Base-by-base conservation (phyloP, 495 filamentous ascomycete species). In the Penicillium roqueforti region DNA sequence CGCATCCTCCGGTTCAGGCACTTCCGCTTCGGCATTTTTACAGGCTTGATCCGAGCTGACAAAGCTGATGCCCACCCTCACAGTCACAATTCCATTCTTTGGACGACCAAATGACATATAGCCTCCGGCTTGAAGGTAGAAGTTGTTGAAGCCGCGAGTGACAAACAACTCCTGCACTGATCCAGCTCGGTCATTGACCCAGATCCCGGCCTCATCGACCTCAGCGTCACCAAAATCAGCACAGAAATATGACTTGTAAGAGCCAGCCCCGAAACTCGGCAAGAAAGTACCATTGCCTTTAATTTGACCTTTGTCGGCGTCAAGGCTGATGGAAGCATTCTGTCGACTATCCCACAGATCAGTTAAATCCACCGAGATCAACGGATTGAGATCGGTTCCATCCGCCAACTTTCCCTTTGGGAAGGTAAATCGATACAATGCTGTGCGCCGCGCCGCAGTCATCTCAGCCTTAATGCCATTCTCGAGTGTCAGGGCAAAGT, bases 401-500 rank as follows among this genome's bases (percentile, higher is more conserved):
- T 77, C 70, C 7, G 60, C 69, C 28, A 75, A 60, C 0, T 69
- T 68, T 23, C 57, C 66, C n/a, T 70, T 61, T 0, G 82, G 80
- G 52, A 89, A 89, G 3, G 75, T 80, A 59, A 91, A 91, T 19
- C 74, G 78, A 64, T 89, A 91, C 13, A 91, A 59, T 8, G 86
- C 83, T 3, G 84, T 75, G 47, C 83, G 83, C 13, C 83, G 76
- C 0, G 85, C 74, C 0, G 77, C 72, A 2, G 86, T 89, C 85
- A 91, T 90, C 56, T 88, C 85, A 4, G 78, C 82, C 5, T 65
- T 61, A 25, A 90, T 72, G 0, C 83, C 79, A 50, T 71, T 81
- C 36, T 78, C 71, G 3, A 91, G 66, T 0, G 78, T 73, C 19
- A 91, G 67, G 11, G 70, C 70, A 58, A 91, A 91, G 56, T 84